Evolutionary conservation across 2,329 filamentous ascomycete genomes (phyloP).

Genomic region (Paecilomyces variotii): DNA sequence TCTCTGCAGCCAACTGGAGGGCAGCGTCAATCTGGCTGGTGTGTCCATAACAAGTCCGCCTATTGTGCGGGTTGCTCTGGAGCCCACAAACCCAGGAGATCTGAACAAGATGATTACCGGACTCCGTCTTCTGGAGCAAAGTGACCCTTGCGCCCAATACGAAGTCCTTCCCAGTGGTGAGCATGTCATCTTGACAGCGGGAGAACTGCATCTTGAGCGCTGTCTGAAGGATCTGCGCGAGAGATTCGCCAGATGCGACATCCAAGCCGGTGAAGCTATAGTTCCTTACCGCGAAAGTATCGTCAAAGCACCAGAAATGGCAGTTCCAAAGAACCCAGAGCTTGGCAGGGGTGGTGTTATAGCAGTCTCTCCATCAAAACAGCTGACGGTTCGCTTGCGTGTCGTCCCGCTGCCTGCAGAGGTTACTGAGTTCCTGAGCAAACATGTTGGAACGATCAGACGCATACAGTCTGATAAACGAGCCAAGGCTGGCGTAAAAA

Average conservation of each 20-base stretch:
- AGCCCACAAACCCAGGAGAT: slow-evolving; percentile 82
- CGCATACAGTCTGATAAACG: slow-evolving; percentile 65
- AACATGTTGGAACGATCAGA: slow-evolving; percentile 72
- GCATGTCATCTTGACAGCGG: slow-evolving; percentile 88
- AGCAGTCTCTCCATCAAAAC: slow-evolving; percentile 72
- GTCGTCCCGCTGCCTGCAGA: slow-evolving; percentile 69
- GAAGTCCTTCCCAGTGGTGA: slow-evolving; percentile 89
- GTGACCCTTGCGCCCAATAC: slow-evolving; percentile 92
- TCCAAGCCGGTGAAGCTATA: slow-evolving; percentile 88
- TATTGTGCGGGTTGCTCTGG: slow-evolving; percentile 92
- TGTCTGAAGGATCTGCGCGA: slow-evolving; percentile 91
- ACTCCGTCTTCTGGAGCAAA: slow-evolving; percentile 78
- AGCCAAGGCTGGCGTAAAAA: slow-evolving; percentile 37
- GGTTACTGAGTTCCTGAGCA: slow-evolving; percentile 78
- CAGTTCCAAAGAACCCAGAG: slow-evolving; percentile 74
- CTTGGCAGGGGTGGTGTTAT: slow-evolving; percentile 75
- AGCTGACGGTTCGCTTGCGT: slow-evolving; percentile 66
- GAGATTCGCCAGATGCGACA: slow-evolving; percentile 86
- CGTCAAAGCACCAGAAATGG: slow-evolving; percentile 82
- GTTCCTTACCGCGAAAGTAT: slow-evolving; percentile 95
- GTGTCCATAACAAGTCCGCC: slow-evolving; percentile 73
- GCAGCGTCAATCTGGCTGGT: slow-evolving; percentile 83
- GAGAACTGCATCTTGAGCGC: slow-evolving; percentile 86
- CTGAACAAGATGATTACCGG: slow-evolving; percentile 92
- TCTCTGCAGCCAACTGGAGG: slow-evolving; percentile 77